phyloP scores from a whole-genome alignment of 768 basidiomycete genomes.

The Tephrocybe sp. region DNA sequence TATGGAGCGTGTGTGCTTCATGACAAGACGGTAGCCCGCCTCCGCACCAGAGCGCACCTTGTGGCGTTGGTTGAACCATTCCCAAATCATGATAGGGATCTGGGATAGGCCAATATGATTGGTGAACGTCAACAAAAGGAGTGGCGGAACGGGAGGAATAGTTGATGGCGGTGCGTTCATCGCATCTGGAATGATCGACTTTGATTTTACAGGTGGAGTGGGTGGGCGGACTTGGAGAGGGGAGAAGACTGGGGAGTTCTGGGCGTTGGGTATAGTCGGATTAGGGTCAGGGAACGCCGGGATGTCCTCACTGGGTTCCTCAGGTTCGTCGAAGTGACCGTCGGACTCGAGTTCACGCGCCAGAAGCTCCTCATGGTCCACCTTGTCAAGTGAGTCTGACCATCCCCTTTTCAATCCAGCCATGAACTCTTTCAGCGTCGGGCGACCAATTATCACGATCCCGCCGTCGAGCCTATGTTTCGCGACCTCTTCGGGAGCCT shows the following conservation, averaged over 20 bases:
- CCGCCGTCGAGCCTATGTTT: constrained; percentile 78
- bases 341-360: constrained; percentile 68
- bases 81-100: constrained; percentile 88
- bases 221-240: constrained; percentile 16
- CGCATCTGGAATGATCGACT: constrained; percentile 22
- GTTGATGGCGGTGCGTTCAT: constrained; percentile 48
- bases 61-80: constrained; percentile 86
- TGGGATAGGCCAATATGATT: constrained; percentile 81
- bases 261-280: constrained; percentile 22
- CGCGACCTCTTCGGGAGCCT: constrained; percentile 49
- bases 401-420: constrained; percentile 84
- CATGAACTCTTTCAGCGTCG: constrained; percentile 95
- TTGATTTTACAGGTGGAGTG: constrained; percentile 17
- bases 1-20: constrained; percentile 61
- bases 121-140: constrained; percentile 73
- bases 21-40: constrained; percentile 75
- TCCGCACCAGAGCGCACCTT: constrained; percentile 82
- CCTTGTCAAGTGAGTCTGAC: constrained; percentile 66
- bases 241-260: constrained; percentile 31
- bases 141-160: constrained; percentile 75
- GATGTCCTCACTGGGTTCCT: constrained; percentile 20
- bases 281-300: constrained; percentile 18
- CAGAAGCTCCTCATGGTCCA: constrained; percentile 73
- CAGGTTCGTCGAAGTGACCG: constrained; percentile 74
- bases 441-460: constrained; percentile 80